These are phyloP conservation scores for Luzula sylvatica DNA, from an alignment of 176 grass and related monocot genomes.

Conservation along the genomic window DNA sequence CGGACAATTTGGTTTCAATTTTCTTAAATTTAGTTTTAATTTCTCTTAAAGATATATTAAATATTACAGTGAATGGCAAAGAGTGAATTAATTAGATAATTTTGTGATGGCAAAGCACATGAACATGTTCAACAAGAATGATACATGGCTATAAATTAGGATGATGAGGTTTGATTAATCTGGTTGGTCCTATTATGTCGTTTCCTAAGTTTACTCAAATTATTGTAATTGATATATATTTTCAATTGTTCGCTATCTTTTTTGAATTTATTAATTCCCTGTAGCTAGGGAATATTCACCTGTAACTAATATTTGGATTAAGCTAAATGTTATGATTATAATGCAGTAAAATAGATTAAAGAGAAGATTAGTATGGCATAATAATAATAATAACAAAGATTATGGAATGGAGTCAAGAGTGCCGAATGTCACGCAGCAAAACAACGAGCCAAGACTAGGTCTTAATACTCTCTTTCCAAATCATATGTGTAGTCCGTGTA, in stretches of 20 bases:
- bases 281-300: slow-evolving; percentile 11
- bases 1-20: too few relatives aligned
- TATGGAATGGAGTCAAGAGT: too few relatives aligned
- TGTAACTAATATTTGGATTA: slow-evolving; percentile 9
- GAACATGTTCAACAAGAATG: not conserved
- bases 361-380: too few relatives aligned
- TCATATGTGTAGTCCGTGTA: too few relatives aligned
- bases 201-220: too few relatives aligned
- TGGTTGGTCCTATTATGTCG: slow-evolving; percentile 1
- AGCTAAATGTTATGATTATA: slow-evolving; percentile 2
- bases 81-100: not conserved
- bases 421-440: too few relatives aligned
- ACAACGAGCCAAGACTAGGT: too few relatives aligned
- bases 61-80: too few relatives aligned
- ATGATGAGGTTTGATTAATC: not conserved
- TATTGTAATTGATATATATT: not conserved
- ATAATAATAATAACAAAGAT: too few relatives aligned
- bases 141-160: not conserved
- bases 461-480: too few relatives aligned
- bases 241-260: slow-evolving; percentile 7
- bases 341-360: not conserved
- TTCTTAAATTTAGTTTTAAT: too few relatives aligned
- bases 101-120: not conserved
- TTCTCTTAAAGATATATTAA: too few relatives aligned
- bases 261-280: not conserved